Evolutionary conservation across 2,329 filamentous ascomycete species (phyloP), one percentile per base, ranked within the genome.

Genomic region (Epichloe festucae): DNA sequence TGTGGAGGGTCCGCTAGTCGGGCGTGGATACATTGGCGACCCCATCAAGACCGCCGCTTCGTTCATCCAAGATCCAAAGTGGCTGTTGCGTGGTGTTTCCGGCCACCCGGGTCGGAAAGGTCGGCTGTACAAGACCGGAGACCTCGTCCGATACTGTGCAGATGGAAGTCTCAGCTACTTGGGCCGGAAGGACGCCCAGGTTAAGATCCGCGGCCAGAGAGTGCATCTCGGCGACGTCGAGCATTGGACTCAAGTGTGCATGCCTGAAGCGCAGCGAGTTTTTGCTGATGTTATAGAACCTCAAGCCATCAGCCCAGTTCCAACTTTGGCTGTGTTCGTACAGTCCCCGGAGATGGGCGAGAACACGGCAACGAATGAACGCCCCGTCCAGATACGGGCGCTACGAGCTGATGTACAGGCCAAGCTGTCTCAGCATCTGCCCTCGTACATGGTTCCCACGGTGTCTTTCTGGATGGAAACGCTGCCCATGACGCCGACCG

Each of bases 21-120:
- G 70, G 15, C 62, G 68, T 42, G 73, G 75, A 35, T 80, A 79
- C 53, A 60, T 77, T 14, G 71, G 74, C 48, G 60, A 65, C 23
- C 31, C 60, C 0, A 51, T 48, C 5, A 56, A 56, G 46, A 68
- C 73, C 64, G 53, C 63, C 50, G 17, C 51, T 0, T 56, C 58
- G 0, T 67, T 65, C 34, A 60, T 67, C 36, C 14, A 59, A 19
- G 48, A 53, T 31, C 59, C 58, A 1, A 15, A 38, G 2, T 61
- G 58, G 59, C 49, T 60, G 4, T 19, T 54, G 4, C n/a, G n/a
- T 10, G 55, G 54, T 3, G 3, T 23, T 19, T 3, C 41, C 38
- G 19, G 35, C 34, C 36, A 21, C 7, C 19, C 11, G 1, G 57
- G 55, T 12, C 53, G 54, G 14, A 36, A 15, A 11, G 59, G 57